Base-by-base conservation (phyloP, 208 protist genomes). In the Crithidia thermophila region DNA sequence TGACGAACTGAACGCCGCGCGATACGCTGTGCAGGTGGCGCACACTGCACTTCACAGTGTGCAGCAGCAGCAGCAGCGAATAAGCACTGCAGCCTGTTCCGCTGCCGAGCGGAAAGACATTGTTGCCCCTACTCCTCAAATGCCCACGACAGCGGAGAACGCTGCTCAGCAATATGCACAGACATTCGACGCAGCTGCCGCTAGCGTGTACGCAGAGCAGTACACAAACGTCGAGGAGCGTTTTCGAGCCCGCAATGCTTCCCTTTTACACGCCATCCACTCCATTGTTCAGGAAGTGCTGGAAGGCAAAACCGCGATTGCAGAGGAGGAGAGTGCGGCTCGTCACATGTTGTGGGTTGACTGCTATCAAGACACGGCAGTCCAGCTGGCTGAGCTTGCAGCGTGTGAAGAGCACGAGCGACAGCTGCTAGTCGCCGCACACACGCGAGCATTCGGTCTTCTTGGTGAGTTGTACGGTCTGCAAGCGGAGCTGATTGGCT, bases 201-300 rank as follows among this genome's bases (percentile, higher is more conserved):
- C 42, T 3, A n/a, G 20, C 18, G 69, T 68, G 21, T 64, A 46
- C 30, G 20, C 57, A 4, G 57, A 71, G 37, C 55, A 80, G 49
- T 75, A 75, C 67, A 34, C 53, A 4, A 23, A 37, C n/a, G 59
- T 73, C 28, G 55, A 51, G 46, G 23, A 62, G 50, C 74, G 74
- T 21, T 72, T 71, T 20, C 20, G 63, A 0, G 62, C 61, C 31
- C 56, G 37, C 28, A 68, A 64, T 34, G 69, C 34, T 16, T 18
- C 16, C 5, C 28, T 46, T 10, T 37, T 75, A 20, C 11, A 31
- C 20, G 45, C 51, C 28, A 64, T 64, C 21, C 59, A 55, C 2
- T 33, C 27, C 16, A 13, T 49, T 11, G 42, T 58, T 28, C 21
- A 55, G 36, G 16, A 2, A 7, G 21, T 33, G 16, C 43, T 69